Conservation (phyloP, 352 stramenopile genomes). For the Elongisporangium anandrum region DNA sequence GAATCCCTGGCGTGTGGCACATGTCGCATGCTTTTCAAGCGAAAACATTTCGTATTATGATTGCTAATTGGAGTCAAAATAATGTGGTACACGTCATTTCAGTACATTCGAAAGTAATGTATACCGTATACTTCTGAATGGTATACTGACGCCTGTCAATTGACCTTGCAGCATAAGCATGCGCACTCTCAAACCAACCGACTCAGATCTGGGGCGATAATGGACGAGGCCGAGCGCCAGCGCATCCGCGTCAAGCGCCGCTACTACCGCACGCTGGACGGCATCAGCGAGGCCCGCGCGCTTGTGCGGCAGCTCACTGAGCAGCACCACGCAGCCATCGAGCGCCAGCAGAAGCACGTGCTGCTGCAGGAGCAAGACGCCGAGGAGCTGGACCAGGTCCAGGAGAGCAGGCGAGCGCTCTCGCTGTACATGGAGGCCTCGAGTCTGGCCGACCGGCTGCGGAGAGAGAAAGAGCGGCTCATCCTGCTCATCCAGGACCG, state of each 20-base stretch:
- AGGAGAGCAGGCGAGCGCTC: neutral
- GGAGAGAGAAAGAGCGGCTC: constrained; percentile 44
- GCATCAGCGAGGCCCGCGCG: neutral
- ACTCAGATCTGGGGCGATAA: neutral
- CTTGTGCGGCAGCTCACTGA: neutral
- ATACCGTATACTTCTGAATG: too few relatives aligned
- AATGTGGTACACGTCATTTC: too few relatives aligned
- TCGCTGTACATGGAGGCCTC: constrained; percentile 44
- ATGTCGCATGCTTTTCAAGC: neutral
- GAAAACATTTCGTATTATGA: too few relatives aligned
- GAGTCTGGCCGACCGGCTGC: constrained; percentile 41
- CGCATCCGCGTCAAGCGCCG: constrained; percentile 53
- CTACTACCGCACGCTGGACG: constrained; percentile 18
- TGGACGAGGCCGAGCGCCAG: constrained; percentile 26
- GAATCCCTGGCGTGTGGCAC: neutral
- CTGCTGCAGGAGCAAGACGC: neutral
- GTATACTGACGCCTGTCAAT: too few relatives aligned
- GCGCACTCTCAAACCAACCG: neutral
- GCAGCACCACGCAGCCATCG: neutral
- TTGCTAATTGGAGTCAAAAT: too few relatives aligned
- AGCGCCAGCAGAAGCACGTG: neutral
- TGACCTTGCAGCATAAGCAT: too few relatives aligned
- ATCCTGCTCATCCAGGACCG: constrained; percentile 34
- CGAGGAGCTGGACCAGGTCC: neutral
- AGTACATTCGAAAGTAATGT: too few relatives aligned